Evolutionary conservation across 495 filamentous ascomycete genomes (phyloP).

Genomic region (Hypoxylon trugodes): DNA sequence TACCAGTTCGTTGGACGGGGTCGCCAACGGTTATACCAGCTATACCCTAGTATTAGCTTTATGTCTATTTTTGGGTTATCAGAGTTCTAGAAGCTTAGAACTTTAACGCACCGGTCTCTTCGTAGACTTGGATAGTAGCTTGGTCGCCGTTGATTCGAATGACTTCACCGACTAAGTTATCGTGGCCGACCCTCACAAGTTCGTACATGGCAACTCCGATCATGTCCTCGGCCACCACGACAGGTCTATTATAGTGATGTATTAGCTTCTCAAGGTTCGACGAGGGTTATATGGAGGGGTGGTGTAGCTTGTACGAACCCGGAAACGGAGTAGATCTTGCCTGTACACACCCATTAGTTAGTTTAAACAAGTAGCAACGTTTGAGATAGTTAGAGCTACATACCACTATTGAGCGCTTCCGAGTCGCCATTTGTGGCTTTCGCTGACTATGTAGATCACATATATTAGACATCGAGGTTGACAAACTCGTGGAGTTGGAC

Average conservation of each 20-base stretch:
- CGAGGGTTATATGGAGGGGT: conserved; percentile 1
- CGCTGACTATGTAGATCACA: conserved; percentile 30
- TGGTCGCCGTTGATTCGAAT: conserved; percentile 97
- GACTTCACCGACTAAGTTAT: conserved; percentile 91
- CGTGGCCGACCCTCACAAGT: conserved; percentile 91
- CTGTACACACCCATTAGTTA: conserved; percentile 50
- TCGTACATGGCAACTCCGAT: conserved; percentile 99
- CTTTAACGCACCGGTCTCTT: conserved; percentile 82
- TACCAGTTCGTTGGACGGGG: conserved; percentile 87
- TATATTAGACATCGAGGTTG: conserved; percentile 18
- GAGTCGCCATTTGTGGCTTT: conserved; percentile 50
- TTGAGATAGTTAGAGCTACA: conserved; percentile 6
- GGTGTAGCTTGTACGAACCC: conserved; percentile 62
- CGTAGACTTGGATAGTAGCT: conserved; percentile 97
- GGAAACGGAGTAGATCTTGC: conserved; percentile 83
- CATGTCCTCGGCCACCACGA: conserved; percentile 98
- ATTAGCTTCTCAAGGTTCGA: conserved; percentile 26
- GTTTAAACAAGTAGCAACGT: neutral
- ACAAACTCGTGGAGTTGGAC: conserved; percentile 7
- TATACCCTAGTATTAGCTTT: conserved; percentile 46
- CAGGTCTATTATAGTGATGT: conserved; percentile 68
- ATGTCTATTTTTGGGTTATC: neutral
- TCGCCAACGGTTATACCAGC: conserved; percentile 97
- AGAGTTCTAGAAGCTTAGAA: neutral
- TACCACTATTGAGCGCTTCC: conserved; percentile 51